Evolutionary conservation across 2,329 filamentous ascomycete species (phyloP), one percentile per base, ranked within the genome.

Genomic region (Juglanconis juglandina): DNA sequence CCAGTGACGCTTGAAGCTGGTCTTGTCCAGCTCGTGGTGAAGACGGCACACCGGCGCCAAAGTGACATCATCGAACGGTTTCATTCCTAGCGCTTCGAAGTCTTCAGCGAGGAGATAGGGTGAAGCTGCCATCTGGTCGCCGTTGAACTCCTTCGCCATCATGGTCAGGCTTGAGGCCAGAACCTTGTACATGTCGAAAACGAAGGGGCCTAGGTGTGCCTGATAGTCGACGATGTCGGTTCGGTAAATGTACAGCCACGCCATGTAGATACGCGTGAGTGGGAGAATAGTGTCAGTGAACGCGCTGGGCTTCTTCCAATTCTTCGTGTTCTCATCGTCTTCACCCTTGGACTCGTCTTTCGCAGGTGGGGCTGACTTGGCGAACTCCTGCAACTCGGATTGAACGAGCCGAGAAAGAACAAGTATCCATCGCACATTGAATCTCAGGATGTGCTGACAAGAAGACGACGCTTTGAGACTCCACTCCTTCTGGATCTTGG

Each of bases 391-490:
- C 3, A 96, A 79, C 66, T 92, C 88, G n/a, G 84, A 81, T 64
- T 88, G 79, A 41, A 96, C 78, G 34, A 88, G 77, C 56, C 88
- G 86, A 50, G 93, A 82, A 37, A 96, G 79, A 1, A 84, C 83
- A 59, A 87, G 84, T 67, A 96, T 88, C 9, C 89, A 91, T 55
- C 88, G 88, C 52, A 92, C 79, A 68, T 96, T 96, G 63, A 96
- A 84, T 32, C 87, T 83, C 49, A 96, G 79, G 61, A 90, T 86
- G 68, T 88, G 92, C 61, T 84, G 80, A 65, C 80, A 84, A 9
- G 83, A 82, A 39, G 76, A 76, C 11, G 78, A 78, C 37, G 72
- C 72, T 44, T 73, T 69, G 13, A 74, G 67, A 8, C 76, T 80
- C 72, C 78, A 81, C 60, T 81, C 75, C 63, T 80, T 76, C 71